These are phyloP conservation scores for Omphalea diandra DNA, from an alignment of 441 rosid species.

Conservation along the genomic window DNA sequence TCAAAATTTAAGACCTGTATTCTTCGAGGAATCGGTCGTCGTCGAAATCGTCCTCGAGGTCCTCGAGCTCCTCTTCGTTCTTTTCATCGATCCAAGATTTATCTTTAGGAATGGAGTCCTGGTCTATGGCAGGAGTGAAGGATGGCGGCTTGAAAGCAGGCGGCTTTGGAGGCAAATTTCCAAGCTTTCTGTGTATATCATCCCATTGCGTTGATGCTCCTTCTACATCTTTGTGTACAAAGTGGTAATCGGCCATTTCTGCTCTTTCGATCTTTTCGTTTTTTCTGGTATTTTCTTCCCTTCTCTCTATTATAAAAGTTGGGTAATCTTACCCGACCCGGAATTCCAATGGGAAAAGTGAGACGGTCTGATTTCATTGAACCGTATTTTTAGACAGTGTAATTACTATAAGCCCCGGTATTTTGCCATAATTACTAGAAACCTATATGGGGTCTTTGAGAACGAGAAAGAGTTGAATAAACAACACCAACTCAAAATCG, in stretches of 20 bases:
- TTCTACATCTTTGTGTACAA: constrained; percentile 89
- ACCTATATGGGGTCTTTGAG: too few species aligned
- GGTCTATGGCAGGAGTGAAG: constrained; percentile 67
- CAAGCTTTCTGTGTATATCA: constrained; percentile 94
- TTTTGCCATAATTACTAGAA: too few species aligned
- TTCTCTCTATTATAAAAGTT: too few species aligned
- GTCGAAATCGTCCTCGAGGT: constrained; percentile 83
- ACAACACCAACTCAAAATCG: too few species aligned
- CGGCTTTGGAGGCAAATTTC: constrained; percentile 83
- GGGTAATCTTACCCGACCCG: too few species aligned
- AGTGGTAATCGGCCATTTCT: constrained; percentile 91
- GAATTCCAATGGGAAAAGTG: too few species aligned
- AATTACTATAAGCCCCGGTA: too few species aligned
- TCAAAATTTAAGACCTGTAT: constrained; percentile 88
- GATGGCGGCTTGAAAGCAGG: constrained; percentile 87
- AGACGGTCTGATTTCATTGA: too few species aligned
- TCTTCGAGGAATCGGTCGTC: constrained; percentile 96
- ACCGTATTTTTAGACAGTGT: too few species aligned
- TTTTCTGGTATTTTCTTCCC: neutral
- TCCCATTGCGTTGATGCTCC: constrained; percentile 99
- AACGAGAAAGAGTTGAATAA: too few species aligned
- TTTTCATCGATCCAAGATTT: constrained; percentile 69
- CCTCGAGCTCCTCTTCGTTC: constrained; percentile 85
- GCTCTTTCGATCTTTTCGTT: neutral
- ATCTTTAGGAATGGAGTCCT: constrained; percentile 70